These are phyloP conservation scores for Coemansia sp. DNA, from an alignment of 192 early-diverging fungal species.

Conservation along the genomic window DNA sequence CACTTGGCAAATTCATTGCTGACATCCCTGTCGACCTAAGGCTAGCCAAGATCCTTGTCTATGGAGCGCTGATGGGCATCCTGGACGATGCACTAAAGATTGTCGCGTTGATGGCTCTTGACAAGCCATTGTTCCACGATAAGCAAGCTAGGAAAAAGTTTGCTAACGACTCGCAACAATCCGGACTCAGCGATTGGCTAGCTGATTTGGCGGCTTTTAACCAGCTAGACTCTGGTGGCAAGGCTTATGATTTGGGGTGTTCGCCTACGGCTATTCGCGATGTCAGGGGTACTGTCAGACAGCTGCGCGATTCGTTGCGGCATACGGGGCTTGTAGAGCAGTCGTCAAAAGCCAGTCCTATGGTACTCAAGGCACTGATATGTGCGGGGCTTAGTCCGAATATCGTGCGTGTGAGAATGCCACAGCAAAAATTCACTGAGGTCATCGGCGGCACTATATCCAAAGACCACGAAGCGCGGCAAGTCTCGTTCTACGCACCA, in stretches of 20 bases:
- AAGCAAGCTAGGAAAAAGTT: not conserved
- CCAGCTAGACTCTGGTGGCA: constrained; percentile 25
- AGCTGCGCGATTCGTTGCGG: constrained; percentile 63
- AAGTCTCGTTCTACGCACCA: constrained; percentile 74
- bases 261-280: constrained; percentile 68
- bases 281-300: constrained; percentile 61
- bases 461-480: constrained; percentile 69
- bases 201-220: constrained; percentile 64
- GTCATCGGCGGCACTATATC: constrained; percentile 73
- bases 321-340: constrained; percentile 6
- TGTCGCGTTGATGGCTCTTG: constrained; percentile 62
- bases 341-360: not conserved
- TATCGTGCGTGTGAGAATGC: constrained; percentile 71
- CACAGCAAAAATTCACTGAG: constrained; percentile 74
- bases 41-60: constrained; percentile 79
- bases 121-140: constrained; percentile 23
- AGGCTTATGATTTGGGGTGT: constrained; percentile 31
- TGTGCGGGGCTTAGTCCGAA: constrained; percentile 89
- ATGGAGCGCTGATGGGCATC: constrained; percentile 73
- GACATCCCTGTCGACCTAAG: constrained; percentile 77
- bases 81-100: constrained; percentile 75
- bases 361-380: constrained; percentile 74
- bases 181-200: constrained; percentile 68
- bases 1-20: constrained; percentile 72
- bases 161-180: constrained; percentile 44